Evolutionary conservation across 2,329 filamentous ascomycete genomes (phyloP).

Genomic region (Huntiella bhutanensis): DNA sequence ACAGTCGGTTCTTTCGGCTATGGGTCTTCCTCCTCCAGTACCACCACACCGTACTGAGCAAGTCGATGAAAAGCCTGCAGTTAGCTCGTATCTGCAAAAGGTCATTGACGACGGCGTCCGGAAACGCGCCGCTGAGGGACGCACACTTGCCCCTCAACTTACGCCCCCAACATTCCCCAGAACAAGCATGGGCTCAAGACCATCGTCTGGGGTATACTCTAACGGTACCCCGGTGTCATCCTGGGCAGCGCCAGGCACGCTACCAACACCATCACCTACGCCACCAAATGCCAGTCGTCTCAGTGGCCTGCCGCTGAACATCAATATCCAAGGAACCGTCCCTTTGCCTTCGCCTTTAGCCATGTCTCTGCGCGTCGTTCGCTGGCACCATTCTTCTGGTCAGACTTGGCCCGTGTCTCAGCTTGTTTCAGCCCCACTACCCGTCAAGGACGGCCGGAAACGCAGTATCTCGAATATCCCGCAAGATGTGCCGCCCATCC

Average conservation of each 20-base stretch:
- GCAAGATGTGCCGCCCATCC: conserved; percentile 5
- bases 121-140: conserved; percentile 25
- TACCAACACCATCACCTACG: conserved; percentile 1
- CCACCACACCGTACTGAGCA: conserved; percentile 22
- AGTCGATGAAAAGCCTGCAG: conserved; percentile 42
- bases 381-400: conserved; percentile 6
- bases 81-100: conserved; percentile 31
- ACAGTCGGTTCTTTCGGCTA: conserved; percentile 2
- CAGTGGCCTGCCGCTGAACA: conserved; percentile 1
- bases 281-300: conserved; percentile 3
- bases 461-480: conserved; percentile 4
- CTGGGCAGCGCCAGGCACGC: background rate
- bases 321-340: conserved; percentile 8
- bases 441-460: conserved; percentile 2
- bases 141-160: background rate
- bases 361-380: conserved; percentile 6
- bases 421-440: conserved; percentile 4
- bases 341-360: conserved; percentile 1
- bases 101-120: conserved; percentile 18
- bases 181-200: background rate
- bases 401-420: conserved; percentile 9
- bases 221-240: background rate
- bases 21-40: conserved; percentile 1
- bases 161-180: background rate
- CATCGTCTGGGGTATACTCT: conserved; percentile 1